phyloP scores from a whole-genome alignment of 306 rosid genomes.

The Carpinus fangiana region DNA sequence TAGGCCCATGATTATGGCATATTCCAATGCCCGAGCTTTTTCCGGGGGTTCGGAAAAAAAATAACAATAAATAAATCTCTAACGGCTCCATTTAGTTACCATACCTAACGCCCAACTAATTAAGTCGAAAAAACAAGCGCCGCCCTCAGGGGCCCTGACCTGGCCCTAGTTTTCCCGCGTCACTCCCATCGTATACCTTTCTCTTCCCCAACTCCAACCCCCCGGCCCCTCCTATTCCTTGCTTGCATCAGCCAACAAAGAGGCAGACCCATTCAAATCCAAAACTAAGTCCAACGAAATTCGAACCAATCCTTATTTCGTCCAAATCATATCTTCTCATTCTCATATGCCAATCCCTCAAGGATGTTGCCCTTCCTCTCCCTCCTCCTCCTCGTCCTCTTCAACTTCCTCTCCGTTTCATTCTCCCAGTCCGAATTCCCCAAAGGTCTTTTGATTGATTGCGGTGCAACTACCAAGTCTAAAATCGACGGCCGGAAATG shows the following conservation, averaged over 20 bases:
- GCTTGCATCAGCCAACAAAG: slow-evolving; percentile 32
- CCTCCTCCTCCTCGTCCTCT: slow-evolving; percentile 40
- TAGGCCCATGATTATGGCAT: too few species aligned
- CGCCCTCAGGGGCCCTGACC: slow-evolving; percentile 22
- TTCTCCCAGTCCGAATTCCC: slow-evolving; percentile 39
- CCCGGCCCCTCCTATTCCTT: slow-evolving; percentile 28
- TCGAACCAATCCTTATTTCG: not conserved
- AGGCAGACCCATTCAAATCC: slow-evolving; percentile 39
- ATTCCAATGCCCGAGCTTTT: too few species aligned
- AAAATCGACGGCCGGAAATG: slow-evolving; percentile 45
- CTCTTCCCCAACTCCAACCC: slow-evolving; percentile 45
- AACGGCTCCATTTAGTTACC: not conserved
- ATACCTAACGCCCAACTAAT: not conserved
- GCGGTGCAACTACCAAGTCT: slow-evolving; percentile 48
- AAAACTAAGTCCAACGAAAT: not conserved
- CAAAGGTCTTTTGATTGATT: slow-evolving; percentile 59
- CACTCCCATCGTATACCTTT: slow-evolving; percentile 36
- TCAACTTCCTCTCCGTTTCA: slow-evolving; percentile 34
- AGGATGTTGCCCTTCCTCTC: slow-evolving; percentile 42
- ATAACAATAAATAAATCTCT: too few species aligned
- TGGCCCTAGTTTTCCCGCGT: slow-evolving; percentile 63
- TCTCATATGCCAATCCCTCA: slow-evolving; percentile 21
- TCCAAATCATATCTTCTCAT: not conserved
- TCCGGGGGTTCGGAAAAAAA: too few species aligned
- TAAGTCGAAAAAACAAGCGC: slow-evolving; percentile 15